A percentile compares a stretch with the other conserved stretches of the same genome.
These are phyloP conservation scores for Fraxinus velutina DNA, from an alignment of 305 asterid genomes.

Conservation along the genomic window DNA sequence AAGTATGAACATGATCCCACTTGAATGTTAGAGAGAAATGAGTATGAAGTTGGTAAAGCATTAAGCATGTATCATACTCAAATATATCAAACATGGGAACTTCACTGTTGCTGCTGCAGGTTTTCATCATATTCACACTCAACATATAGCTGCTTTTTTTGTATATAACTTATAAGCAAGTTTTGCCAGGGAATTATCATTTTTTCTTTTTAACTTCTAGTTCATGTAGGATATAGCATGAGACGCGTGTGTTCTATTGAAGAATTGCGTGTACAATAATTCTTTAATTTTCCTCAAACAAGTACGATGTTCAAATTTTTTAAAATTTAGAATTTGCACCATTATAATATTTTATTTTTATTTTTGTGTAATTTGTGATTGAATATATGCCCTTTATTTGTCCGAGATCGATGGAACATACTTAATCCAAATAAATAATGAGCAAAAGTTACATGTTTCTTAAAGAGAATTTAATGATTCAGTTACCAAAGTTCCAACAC, in stretches of 20 bases:
- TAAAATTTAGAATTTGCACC: background rate
- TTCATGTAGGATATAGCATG: background rate
- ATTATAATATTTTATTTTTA: background rate
- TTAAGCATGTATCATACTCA: constrained; percentile 18
- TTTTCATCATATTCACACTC: background rate
- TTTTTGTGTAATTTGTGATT: background rate
- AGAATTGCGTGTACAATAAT: background rate
- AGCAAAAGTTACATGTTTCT: background rate
- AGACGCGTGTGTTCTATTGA: background rate
- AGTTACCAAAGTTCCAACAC: background rate
- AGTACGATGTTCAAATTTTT: background rate
- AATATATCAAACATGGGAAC: constrained; percentile 19
- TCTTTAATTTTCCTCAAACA: background rate
- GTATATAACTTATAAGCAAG: background rate
- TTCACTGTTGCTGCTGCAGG: background rate
- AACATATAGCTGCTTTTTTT: background rate
- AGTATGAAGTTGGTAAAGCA: constrained; percentile 17
- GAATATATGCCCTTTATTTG: background rate
- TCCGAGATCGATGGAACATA: background rate
- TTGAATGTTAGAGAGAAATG: background rate
- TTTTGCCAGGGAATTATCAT: background rate
- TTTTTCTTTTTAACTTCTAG: background rate
- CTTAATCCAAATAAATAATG: background rate
- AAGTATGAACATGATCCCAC: constrained; percentile 22
- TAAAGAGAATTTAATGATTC: background rate